Evolutionary conservation across 768 basidiomycete genomes (phyloP).

Genomic region (Serendipita vermifera): DNA sequence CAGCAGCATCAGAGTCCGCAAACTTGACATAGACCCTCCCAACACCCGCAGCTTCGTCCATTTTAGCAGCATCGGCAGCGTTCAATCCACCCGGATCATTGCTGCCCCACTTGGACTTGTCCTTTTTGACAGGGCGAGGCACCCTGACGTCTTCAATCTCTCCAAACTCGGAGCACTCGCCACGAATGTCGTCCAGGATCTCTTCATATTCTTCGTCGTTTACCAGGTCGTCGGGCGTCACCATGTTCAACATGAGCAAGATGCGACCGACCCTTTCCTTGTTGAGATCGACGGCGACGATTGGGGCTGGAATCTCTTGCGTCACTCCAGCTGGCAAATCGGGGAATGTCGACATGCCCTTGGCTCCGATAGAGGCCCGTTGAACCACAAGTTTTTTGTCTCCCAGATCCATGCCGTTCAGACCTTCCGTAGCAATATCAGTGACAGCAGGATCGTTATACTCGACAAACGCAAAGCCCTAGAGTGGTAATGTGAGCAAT

Average conservation of each 20-base stretch:
- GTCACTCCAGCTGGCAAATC: conserved; percentile 61
- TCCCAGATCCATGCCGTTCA: conserved; percentile 96
- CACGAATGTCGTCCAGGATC: conserved; percentile 85
- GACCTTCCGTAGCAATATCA: conserved; percentile 88
- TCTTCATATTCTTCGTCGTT: conserved; percentile 91
- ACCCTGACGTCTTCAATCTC: conserved; percentile 73
- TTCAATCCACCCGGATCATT: conserved; percentile 49
- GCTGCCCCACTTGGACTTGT: conserved; percentile 61
- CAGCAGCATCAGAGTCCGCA: conserved; percentile 43
- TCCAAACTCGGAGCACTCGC: conserved; percentile 76
- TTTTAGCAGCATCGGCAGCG: conserved; percentile 51
- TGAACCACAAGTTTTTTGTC: conserved; percentile 94
- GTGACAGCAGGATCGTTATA: conserved; percentile 82
- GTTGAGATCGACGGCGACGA: conserved; percentile 60
- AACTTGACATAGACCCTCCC: conserved; percentile 95
- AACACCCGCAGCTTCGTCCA: conserved; percentile 83
- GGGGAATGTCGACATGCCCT: conserved; percentile 47
- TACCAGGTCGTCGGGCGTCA: conserved; percentile 78
- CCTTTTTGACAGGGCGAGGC: conserved; percentile 78
- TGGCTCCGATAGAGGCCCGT: conserved; percentile 87
- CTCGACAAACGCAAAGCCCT: conserved; percentile 99
- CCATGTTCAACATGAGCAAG: conserved; percentile 98
- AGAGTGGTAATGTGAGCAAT: conserved; percentile 1
- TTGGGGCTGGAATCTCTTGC: conserved; percentile 74
- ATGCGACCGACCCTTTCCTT: conserved; percentile 50